Evolutionary conservation across 2,329 filamentous ascomycete species (phyloP), one percentile per base, ranked within the genome.

Genomic region (Hypoxylon sp.): DNA sequence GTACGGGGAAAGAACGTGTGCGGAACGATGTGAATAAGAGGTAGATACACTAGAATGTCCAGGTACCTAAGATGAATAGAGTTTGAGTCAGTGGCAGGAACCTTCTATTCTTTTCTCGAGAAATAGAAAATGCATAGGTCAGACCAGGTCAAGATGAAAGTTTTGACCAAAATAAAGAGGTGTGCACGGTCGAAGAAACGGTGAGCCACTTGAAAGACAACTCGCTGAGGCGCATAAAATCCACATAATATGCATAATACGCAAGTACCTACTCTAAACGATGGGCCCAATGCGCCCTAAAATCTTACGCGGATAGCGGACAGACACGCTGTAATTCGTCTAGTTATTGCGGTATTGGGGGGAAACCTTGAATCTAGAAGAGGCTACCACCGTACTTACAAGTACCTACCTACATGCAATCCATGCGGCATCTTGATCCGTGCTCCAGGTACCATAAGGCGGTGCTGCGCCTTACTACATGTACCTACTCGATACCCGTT

Each of bases 101-200:
- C 32, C 25, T 70, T 67, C 64, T 65, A 56, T 69, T 51, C 38
- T 60, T 49, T 69, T 67, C 67, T 69, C 57, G 52, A 67, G 52
- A 45, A 51, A 46, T 14, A 36, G n/a, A 38, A 30, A 25, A 25
- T 25, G n/a, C n/a, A 21, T n/a, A 34, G 5, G 13, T 30, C 30
- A 46, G 38, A 23, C 58, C 48, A 46, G 41, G 48, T 52, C 34
- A 57, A 57, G 23, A 36, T 52, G 19, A 55, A 52, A 63, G 55
- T 23, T 55, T 63, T 25, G 59, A 28, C 30, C n/a, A 57, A 65
- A 65, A 51, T 50, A 55, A 49, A 51, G 59, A 34, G 19, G 55
- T 63, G 63, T 53, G 63, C 55, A 63, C 63, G 32, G 62, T 17
- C 58, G n/a, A 63, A 51, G 56, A 63, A 69, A 64, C 67, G 67